A percentile compares a stretch with the other conserved stretches of the same genome.
These are phyloP conservation scores for Phytophthora multivora DNA, from an alignment of 352 stramenopile genomes.

Conservation along the genomic window DNA sequence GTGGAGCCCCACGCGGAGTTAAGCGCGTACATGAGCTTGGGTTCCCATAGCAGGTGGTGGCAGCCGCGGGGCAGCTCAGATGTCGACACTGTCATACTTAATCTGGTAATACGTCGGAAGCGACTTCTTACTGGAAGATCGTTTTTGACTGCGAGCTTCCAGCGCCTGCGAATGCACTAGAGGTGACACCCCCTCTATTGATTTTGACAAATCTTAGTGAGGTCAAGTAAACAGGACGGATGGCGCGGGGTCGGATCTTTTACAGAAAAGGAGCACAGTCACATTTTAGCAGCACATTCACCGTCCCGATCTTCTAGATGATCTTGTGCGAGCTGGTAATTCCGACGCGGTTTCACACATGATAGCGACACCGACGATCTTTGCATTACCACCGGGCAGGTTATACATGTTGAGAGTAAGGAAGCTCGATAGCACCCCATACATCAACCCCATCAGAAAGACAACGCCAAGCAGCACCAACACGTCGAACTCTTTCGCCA, in stretches of 20 bases:
- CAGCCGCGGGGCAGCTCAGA: neutral
- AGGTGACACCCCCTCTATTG: slow-evolving; percentile 2
- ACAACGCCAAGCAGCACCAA: slow-evolving; percentile 63
- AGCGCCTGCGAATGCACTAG: slow-evolving; percentile 26
- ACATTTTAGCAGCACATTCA: slow-evolving; percentile 60
- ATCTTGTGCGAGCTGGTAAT: slow-evolving; percentile 64
- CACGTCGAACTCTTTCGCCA: slow-evolving; percentile 52
- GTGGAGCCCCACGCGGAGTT: slow-evolving; percentile 60
- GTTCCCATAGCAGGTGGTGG: slow-evolving; percentile 39
- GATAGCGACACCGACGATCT: slow-evolving; percentile 55
- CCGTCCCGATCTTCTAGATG: slow-evolving; percentile 63
- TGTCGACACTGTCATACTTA: slow-evolving; percentile 1
- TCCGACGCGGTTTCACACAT: slow-evolving; percentile 61
- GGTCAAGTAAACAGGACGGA: slow-evolving; percentile 2
- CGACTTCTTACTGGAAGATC: neutral
- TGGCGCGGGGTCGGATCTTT: slow-evolving; percentile 32
- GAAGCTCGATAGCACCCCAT: slow-evolving; percentile 70
- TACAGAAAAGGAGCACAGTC: slow-evolving; percentile 24
- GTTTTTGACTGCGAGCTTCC: slow-evolving; percentile 5
- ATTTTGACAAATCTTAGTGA: neutral
- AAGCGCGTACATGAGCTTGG: slow-evolving; percentile 76
- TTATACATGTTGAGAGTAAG: slow-evolving; percentile 82
- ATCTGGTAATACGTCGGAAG: too few species aligned
- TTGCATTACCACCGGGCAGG: slow-evolving; percentile 56
- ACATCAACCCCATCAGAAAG: slow-evolving; percentile 75